Evolutionary conservation across 306 rosid species (phyloP).

Genomic region (Vigna reflexopilosa): DNA sequence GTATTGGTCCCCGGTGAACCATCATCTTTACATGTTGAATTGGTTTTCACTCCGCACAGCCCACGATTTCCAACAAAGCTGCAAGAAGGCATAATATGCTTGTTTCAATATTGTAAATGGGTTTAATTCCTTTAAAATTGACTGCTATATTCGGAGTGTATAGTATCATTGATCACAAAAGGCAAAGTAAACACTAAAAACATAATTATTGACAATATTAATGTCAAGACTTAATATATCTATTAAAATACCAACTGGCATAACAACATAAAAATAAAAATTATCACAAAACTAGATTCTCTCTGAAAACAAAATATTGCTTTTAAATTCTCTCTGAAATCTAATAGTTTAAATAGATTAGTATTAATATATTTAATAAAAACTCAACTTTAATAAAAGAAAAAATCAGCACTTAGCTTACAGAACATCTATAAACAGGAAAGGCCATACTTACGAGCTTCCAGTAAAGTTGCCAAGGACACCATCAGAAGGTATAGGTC

Average conservation of each 20-base stretch:
- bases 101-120: slow-evolving; percentile 39
- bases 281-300: background rate
- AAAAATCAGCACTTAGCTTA: slow-evolving; percentile 21
- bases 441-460: slow-evolving; percentile 78
- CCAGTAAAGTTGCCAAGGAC: slow-evolving; percentile 73
- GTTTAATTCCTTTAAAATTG: slow-evolving; percentile 4
- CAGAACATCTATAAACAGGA: slow-evolving; percentile 39
- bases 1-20: slow-evolving; percentile 55
- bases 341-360: background rate
- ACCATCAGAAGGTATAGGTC: slow-evolving; percentile 89
- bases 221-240: slow-evolving; percentile 16
- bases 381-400: slow-evolving; percentile 10
- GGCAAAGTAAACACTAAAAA: slow-evolving; percentile 16
- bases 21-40: slow-evolving; percentile 71
- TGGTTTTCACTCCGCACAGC: slow-evolving; percentile 81
- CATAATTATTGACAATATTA: slow-evolving; percentile 12
- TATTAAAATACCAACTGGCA: slow-evolving; percentile 17
- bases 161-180: slow-evolving; percentile 26
- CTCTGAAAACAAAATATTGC: too few relatives aligned
- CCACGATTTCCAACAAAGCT: slow-evolving; percentile 96
- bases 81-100: slow-evolving; percentile 40
- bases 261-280: slow-evolving; percentile 1
- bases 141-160: slow-evolving; percentile 28
- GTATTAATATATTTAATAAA: slow-evolving; percentile 6
- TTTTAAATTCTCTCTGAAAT: background rate